These are phyloP conservation scores for Penicillium simplicissimum DNA, from an alignment of 495 filamentous ascomycete genomes.

Conservation along the genomic window DNA sequence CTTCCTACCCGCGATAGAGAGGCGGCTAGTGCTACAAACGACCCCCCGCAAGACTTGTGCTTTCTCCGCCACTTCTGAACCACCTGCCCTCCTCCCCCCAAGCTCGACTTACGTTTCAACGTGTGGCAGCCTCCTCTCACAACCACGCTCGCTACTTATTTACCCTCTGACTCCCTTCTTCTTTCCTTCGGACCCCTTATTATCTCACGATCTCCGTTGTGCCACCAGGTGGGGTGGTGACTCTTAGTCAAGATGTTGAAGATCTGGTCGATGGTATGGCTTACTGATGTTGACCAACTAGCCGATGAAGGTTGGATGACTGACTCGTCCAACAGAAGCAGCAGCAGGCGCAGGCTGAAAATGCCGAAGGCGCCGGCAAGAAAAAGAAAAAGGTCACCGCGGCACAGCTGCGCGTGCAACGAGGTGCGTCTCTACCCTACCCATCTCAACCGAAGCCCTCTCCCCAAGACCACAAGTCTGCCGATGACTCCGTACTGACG, in stretches of 20 bases:
- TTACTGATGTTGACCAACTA: not conserved
- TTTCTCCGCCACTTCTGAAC: not conserved
- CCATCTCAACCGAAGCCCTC: not conserved
- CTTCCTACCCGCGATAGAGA: constrained; percentile 2
- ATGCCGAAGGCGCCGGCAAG: constrained; percentile 74
- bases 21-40: constrained; percentile 12
- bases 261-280: constrained; percentile 97
- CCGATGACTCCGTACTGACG: not conserved
- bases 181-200: not conserved
- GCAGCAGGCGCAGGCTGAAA: constrained; percentile 85
- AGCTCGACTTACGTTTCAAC: not conserved
- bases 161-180: not conserved
- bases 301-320: not conserved
- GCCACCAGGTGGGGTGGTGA: constrained; percentile 28
- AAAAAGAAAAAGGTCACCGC: constrained; percentile 99
- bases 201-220: not conserved
- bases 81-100: not conserved
- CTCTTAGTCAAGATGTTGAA: constrained; percentile 78
- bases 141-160: not conserved
- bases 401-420: constrained; percentile 92
- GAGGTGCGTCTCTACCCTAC: constrained; percentile 58
- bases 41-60: constrained; percentile 16
- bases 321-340: constrained; percentile 66
- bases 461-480: not conserved
- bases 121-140: not conserved